These are phyloP conservation scores for Pestalotiopsis sp. DNA, from an alignment of 2,329 filamentous ascomycete species.

Conservation along the genomic window DNA sequence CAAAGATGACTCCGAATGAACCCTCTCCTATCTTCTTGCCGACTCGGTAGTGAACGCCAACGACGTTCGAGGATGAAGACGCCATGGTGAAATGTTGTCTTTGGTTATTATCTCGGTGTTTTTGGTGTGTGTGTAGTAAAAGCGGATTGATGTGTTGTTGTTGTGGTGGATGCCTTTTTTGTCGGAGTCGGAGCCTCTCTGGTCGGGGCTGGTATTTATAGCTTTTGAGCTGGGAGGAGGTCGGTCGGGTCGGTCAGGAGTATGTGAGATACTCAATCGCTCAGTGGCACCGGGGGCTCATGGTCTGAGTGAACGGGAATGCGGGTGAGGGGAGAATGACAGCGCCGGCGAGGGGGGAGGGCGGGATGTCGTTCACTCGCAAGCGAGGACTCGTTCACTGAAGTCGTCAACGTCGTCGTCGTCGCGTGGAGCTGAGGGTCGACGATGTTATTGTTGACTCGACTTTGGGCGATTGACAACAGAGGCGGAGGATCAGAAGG, in stretches of 20 bases:
- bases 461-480: constrained; percentile 1
- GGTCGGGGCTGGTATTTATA: constrained; percentile 14
- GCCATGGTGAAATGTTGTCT: constrained; percentile 62
- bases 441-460: constrained; percentile 9
- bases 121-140: neutral
- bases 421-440: neutral
- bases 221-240: neutral
- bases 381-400: neutral
- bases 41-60: constrained; percentile 97
- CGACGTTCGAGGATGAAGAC: constrained; percentile 92
- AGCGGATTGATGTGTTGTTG: neutral
- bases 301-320: neutral
- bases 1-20: constrained; percentile 97
- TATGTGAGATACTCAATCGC: constrained; percentile 2
- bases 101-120: neutral
- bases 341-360: neutral
- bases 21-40: constrained; percentile 99
- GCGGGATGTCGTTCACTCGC: neutral
- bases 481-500: neutral
- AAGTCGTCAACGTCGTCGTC: neutral
- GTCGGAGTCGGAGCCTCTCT: constrained; percentile 4
- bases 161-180: neutral
- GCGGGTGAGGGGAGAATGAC: neutral
- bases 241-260: neutral
- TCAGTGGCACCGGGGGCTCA: neutral